A percentile compares a stretch with the other conserved stretches of the same genome.
Evolutionary conservation across 129 eudicot genomes (phyloP).

Genomic region (Kitagawia praeruptora): DNA sequence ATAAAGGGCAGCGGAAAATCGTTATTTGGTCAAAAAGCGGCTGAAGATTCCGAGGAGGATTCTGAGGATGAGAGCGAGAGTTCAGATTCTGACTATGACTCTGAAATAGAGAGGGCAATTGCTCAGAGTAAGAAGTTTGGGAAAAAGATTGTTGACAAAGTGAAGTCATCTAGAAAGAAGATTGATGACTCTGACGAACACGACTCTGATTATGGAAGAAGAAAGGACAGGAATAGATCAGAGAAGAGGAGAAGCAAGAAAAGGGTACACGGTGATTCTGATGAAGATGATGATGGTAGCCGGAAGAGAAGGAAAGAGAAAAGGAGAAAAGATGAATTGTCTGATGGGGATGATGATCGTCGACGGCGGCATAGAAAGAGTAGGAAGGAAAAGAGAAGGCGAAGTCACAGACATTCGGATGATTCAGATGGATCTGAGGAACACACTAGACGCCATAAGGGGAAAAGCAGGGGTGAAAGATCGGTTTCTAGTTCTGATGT

Average conservation of each 20-base stretch:
- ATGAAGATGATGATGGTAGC: conserved; percentile 37
- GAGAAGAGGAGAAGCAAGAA: conserved; percentile 39
- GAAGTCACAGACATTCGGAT: conserved; percentile 41
- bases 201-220: conserved; percentile 41
- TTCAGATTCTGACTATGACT: conserved; percentile 84
- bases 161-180: conserved; percentile 31
- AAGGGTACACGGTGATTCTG: conserved; percentile 24
- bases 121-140: conserved; percentile 39
- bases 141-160: conserved; percentile 30
- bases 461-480: conserved; percentile 51
- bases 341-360: conserved; percentile 58
- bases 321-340: conserved; percentile 46
- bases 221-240: conserved; percentile 49
- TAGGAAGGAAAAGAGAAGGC: conserved; percentile 73
- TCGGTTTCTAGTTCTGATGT: conserved; percentile 51
- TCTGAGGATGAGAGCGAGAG: conserved; percentile 80
- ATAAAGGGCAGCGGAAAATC: conserved; percentile 44
- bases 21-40: conserved; percentile 29
- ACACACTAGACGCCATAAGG: conserved; percentile 35
- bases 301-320: conserved; percentile 48
- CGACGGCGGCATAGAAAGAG: conserved; percentile 45
- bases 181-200: conserved; percentile 29
- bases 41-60: conserved; percentile 49
- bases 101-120: conserved; percentile 76
- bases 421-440: conserved; percentile 42